These are phyloP conservation scores for Nectriaceae sp. DNA, from an alignment of 2,329 filamentous ascomycete genomes.

Conservation along the genomic window DNA sequence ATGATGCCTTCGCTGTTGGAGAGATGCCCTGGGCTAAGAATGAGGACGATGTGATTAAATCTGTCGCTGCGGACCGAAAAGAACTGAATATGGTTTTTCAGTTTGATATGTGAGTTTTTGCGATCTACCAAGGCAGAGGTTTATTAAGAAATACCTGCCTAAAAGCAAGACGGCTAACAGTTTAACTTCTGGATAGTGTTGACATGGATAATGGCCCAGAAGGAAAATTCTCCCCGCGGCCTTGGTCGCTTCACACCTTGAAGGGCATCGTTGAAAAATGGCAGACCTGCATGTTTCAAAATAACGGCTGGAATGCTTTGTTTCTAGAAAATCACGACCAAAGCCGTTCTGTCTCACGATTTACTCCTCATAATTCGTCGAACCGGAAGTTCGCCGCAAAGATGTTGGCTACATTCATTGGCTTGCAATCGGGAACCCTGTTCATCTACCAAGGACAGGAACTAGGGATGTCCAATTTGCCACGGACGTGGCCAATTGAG, in stretches of 20 bases:
- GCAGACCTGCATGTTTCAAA: neutral
- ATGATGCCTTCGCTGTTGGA: neutral
- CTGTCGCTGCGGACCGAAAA: neutral
- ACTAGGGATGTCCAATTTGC: neutral
- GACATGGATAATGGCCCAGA: constrained; percentile 44
- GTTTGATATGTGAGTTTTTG: neutral
- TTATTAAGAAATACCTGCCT: too few relatives aligned
- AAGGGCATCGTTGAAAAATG: neutral
- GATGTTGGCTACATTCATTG: neutral
- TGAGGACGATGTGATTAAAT: neutral
- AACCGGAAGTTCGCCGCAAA: neutral
- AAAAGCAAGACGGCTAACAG: too few relatives aligned
- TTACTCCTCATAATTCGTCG: neutral
- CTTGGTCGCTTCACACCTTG: constrained; percentile 42
- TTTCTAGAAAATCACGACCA: neutral
- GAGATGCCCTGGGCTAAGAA: neutral
- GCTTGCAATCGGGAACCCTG: neutral
- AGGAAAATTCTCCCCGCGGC: constrained; percentile 44
- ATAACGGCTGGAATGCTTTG: neutral
- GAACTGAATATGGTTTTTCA: neutral
- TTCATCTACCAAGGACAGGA: neutral
- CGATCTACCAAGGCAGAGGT: neutral
- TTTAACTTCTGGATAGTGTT: neutral
- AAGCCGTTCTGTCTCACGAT: neutral
- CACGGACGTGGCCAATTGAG: neutral